Conservation (phyloP, 768 basidiomycete genomes). For the Neoboletus magnificus region DNA sequence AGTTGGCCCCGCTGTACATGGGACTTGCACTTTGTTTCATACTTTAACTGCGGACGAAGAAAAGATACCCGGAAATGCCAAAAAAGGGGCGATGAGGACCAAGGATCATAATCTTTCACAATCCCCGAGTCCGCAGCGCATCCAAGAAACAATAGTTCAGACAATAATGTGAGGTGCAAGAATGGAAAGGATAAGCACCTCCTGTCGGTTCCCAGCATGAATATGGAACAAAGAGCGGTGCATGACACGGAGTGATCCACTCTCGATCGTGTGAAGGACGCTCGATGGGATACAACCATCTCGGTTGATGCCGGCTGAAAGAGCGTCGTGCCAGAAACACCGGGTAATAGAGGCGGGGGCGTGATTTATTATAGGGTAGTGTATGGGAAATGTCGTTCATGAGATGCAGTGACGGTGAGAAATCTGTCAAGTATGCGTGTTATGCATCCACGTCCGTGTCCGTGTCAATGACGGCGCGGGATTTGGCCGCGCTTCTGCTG, state of each 20-base stretch:
- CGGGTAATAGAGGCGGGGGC: not conserved
- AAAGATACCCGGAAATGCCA: not conserved
- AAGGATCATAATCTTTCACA: not conserved
- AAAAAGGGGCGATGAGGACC: not conserved
- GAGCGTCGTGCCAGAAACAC: not conserved
- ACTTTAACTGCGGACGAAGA: not conserved
- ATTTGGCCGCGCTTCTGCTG: not conserved
- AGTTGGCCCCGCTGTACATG: not conserved
- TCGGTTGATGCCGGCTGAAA: not conserved
- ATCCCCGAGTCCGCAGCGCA: not conserved
- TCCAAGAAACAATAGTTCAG: not conserved
- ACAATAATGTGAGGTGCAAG: not conserved
- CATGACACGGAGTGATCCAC: not conserved
- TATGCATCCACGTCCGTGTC: constrained; percentile 7
- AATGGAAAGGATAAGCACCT: not conserved
- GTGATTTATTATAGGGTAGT: not conserved
- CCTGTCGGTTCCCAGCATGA: not conserved
- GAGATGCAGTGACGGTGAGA: constrained; percentile 7
- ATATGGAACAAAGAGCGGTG: not conserved
- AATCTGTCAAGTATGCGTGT: not conserved
- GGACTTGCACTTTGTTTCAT: not conserved
- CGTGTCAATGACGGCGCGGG: constrained; percentile 4
- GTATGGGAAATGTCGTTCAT: not conserved
- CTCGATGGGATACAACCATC: not conserved
- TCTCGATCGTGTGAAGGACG: not conserved